These are phyloP conservation scores for Termitomyces titanicus DNA, from an alignment of 768 basidiomycete genomes.

Conservation along the genomic window DNA sequence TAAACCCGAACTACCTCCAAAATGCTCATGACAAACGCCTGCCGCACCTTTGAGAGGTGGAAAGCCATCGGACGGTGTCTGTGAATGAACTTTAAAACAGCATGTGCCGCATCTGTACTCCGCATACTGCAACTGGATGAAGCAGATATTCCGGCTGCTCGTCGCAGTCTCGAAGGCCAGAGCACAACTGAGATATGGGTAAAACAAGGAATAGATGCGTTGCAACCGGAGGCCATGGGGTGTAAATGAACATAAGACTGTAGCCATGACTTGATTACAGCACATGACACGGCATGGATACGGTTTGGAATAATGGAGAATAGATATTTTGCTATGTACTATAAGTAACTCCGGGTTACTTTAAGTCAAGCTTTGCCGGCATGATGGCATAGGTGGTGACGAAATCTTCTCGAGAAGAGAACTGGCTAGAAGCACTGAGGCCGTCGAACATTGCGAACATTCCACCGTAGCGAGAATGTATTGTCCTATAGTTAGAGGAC, in stretches of 20 bases:
- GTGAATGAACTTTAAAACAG: not conserved
- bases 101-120: too few species aligned
- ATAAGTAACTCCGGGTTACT: too few species aligned
- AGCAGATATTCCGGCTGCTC: not conserved
- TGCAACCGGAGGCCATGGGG: too few species aligned
- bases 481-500: not conserved
- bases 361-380: not conserved
- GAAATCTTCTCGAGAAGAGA: not conserved
- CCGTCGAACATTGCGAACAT: not conserved
- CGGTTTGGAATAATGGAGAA: too few species aligned
- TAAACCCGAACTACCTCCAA: not conserved
- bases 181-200: not conserved
- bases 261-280: too few species aligned
- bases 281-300: too few species aligned
- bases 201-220: not conserved
- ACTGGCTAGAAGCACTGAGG: not conserved
- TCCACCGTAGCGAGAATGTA: not conserved
- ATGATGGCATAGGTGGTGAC: too few species aligned
- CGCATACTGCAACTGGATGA: not conserved
- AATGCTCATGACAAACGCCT: not conserved
- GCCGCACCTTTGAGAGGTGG: not conserved
- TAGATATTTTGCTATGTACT: too few species aligned
- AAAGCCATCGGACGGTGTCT: not conserved
- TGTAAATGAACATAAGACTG: too few species aligned
- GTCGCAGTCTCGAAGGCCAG: not conserved